These are phyloP conservation scores for Talaromyces sp. DNA, from an alignment of 2,329 filamentous ascomycete species.

Conservation along the genomic window DNA sequence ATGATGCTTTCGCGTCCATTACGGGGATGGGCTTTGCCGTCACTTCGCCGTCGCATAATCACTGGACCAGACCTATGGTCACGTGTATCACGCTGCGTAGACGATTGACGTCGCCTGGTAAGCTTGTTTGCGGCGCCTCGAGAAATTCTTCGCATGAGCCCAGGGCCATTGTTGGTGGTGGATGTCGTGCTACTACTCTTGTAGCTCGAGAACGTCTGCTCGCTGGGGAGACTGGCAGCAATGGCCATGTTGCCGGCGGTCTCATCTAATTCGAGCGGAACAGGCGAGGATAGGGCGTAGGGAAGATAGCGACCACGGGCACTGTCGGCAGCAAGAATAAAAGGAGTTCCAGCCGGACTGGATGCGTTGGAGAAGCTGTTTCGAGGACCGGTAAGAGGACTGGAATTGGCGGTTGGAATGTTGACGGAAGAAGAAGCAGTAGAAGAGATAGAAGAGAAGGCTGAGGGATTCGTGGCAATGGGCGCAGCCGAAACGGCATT, in stretches of 20 bases:
- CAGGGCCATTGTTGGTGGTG: slow-evolving; percentile 40
- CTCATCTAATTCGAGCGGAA: slow-evolving; percentile 66
- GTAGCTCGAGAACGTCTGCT: slow-evolving; percentile 20
- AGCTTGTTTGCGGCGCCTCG: slow-evolving; percentile 68
- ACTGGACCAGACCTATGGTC: slow-evolving; percentile 87
- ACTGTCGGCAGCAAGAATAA: slow-evolving; percentile 28
- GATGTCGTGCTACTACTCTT: slow-evolving; percentile 49
- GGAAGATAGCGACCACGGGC: slow-evolving; percentile 23
- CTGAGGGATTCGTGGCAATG: slow-evolving; percentile 19
- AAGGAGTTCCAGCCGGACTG: slow-evolving; percentile 29
- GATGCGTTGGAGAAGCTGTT: slow-evolving; percentile 19
- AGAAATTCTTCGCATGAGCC: slow-evolving; percentile 78
- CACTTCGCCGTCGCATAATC: slow-evolving; percentile 78
- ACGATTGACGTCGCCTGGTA: slow-evolving; percentile 68
- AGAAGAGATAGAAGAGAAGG: slow-evolving; percentile 2
- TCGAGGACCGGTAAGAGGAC: slow-evolving; percentile 21
- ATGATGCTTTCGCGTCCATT: slow-evolving; percentile 39
- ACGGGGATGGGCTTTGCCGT: slow-evolving; percentile 71
- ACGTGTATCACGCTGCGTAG: slow-evolving; percentile 67
- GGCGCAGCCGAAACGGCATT: slow-evolving; percentile 30
- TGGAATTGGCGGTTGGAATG: slow-evolving; percentile 19
- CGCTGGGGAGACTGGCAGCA: slow-evolving; percentile 13
- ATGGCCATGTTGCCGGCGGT: slow-evolving; percentile 47
- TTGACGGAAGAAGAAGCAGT: slow-evolving; percentile 10
- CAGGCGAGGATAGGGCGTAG: slow-evolving; percentile 31